phyloP scores from a whole-genome alignment of 2,329 filamentous ascomycete species.

The Talaromyces funiculosus region DNA sequence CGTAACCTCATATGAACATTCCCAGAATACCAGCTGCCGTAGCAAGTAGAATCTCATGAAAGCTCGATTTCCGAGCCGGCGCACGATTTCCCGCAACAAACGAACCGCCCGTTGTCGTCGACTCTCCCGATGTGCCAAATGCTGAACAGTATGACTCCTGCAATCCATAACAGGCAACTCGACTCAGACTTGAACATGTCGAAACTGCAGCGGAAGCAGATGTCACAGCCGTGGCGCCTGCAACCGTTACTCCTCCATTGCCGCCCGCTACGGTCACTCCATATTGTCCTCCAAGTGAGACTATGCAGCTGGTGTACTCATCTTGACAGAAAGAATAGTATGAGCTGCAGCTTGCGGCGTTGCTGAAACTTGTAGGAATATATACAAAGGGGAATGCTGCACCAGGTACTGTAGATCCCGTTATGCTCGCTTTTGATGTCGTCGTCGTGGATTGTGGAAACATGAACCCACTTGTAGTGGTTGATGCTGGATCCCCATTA shows the following conservation, averaged over 20 bases:
- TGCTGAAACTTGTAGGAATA: conserved; percentile 50
- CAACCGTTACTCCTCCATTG: conserved; percentile 46
- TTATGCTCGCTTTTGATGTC: conserved; percentile 37
- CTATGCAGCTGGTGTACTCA: conserved; percentile 42
- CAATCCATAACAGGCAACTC: conserved; percentile 45
- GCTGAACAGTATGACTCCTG: conserved; percentile 42
- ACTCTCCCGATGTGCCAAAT: conserved; percentile 25
- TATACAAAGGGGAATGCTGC: conserved; percentile 48
- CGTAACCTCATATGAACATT: conserved; percentile 32
- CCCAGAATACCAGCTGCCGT: conserved; percentile 43
- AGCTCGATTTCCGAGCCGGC: conserved; percentile 29
- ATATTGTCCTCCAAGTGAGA: conserved; percentile 44
- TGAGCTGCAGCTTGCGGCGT: conserved; percentile 48
- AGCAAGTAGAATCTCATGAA: conserved; percentile 40
- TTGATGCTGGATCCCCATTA: conserved; percentile 12
- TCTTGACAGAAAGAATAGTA: conserved; percentile 50
- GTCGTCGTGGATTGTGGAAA: conserved; percentile 30
- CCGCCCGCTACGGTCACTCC: conserved; percentile 48
- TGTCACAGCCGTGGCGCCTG: conserved; percentile 37
- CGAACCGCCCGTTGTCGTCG: conserved; percentile 21
- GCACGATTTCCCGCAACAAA: conserved; percentile 19
- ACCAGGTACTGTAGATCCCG: conserved; percentile 46
- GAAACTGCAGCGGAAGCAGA: conserved; percentile 38
- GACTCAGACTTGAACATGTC: conserved; percentile 44
- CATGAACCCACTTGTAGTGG: conserved; percentile 28